These are phyloP conservation scores for Ilex aquifolium DNA, from an alignment of 257 asterid species.

Conservation along the genomic window DNA sequence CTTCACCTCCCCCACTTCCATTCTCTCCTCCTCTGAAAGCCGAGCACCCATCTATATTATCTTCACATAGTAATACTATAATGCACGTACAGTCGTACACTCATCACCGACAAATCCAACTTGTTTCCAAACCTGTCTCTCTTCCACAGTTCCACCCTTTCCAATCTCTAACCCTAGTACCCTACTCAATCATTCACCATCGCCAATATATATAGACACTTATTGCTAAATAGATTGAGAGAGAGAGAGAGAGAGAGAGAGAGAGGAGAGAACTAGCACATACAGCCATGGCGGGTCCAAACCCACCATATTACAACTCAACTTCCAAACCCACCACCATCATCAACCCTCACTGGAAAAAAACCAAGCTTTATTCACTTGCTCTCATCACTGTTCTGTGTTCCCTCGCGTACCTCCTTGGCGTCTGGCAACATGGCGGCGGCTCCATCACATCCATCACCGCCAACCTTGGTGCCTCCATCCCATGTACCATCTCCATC, in stretches of 20 bases:
- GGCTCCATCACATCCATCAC: slow-evolving; percentile 10
- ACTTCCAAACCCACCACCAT: slow-evolving; percentile 39
- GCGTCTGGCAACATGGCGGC: slow-evolving; percentile 48
- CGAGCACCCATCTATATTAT: background rate
- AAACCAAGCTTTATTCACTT: slow-evolving; percentile 30
- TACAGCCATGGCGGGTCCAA: slow-evolving; percentile 48
- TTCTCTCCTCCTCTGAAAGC: no score
- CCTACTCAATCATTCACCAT: background rate
- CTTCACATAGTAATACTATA: slow-evolving; percentile 1
- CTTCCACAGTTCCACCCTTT: slow-evolving; percentile 1
- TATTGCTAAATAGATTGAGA: background rate
- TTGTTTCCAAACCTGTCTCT: slow-evolving; percentile 22
- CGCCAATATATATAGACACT: background rate
- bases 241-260: background rate
- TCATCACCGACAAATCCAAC: slow-evolving; percentile 5
- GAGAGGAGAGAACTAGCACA: background rate
- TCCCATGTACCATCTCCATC: slow-evolving; percentile 12
- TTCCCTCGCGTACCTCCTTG: slow-evolving; percentile 54
- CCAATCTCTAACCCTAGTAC: slow-evolving; percentile 2
- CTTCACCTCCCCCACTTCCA: no score
- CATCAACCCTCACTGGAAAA: slow-evolving; percentile 24
- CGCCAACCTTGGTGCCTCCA: slow-evolving; percentile 5
- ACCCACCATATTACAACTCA: slow-evolving; percentile 53
- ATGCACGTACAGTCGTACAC: background rate
- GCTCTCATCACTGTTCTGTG: slow-evolving; percentile 44